phyloP scores from a whole-genome alignment of 192 early-diverging fungal species.

The Coemansia sp. region DNA sequence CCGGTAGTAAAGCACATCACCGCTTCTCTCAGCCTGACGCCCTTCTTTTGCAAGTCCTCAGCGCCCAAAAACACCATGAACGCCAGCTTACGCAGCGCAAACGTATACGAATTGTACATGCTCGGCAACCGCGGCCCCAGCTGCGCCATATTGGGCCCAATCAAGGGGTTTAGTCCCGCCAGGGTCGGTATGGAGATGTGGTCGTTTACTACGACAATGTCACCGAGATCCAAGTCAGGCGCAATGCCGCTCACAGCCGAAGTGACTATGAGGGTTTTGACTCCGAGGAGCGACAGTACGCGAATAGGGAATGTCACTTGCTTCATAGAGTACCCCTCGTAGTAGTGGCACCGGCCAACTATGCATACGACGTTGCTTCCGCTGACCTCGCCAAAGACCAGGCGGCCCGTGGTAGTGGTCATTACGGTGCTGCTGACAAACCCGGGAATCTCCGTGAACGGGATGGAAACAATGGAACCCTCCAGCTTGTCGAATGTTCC shows the following conservation, averaged over 20 bases:
- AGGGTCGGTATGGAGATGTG: conserved; percentile 76
- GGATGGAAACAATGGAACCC: conserved; percentile 59
- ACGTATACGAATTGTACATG: conserved; percentile 82
- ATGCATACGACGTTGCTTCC: conserved; percentile 74
- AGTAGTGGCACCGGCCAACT: conserved; percentile 88
- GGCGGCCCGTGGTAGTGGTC: conserved; percentile 31
- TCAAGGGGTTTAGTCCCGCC: conserved; percentile 74
- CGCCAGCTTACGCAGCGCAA: conserved; percentile 67
- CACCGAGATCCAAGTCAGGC: conserved; percentile 72
- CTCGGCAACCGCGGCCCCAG: conserved; percentile 89
- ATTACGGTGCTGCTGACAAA: conserved; percentile 70
- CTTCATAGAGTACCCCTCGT: conserved; percentile 81
- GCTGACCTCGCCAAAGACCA: conserved; percentile 82
- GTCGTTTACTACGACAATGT: conserved; percentile 77
- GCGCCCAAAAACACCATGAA: conserved; percentile 46
- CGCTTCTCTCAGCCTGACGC: conserved; percentile 68
- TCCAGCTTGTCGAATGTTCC: conserved; percentile 73
- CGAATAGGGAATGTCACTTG: conserved; percentile 84
- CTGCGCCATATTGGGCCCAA: conserved; percentile 76
- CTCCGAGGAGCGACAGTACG: conserved; percentile 79
- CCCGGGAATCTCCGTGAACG: conserved; percentile 79
- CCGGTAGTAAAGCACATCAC: conserved; percentile 82
- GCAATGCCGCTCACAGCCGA: conserved; percentile 86
- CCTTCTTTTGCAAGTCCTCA: conserved; percentile 25
- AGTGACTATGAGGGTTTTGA: conserved; percentile 72